Evolutionary conservation across 2,329 filamentous ascomycete genomes (phyloP), one percentile per base, ranked within the genome.

Genomic region (Helotiales sp.): DNA sequence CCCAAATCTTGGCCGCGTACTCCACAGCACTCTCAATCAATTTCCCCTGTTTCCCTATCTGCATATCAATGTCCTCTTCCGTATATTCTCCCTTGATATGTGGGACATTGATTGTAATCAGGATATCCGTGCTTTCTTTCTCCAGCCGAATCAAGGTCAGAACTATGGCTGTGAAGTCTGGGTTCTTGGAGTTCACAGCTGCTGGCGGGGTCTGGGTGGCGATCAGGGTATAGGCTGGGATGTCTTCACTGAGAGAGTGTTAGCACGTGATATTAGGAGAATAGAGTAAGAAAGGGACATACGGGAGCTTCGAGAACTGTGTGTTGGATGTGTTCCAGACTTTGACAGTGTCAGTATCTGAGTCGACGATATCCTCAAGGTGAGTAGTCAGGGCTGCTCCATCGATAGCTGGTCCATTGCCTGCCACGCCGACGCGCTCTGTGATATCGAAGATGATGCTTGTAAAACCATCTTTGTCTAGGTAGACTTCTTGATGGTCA

Each of bases 391-490:
- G 76, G 22, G 91, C 91, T 44, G 81, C 83, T 55, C 89, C 87
- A 67, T 93, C 86, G 33, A 83, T 82, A 67, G 86, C 81, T 17
- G 84, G 78, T 1, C 78, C 75, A 40, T 75, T 77, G 29, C 80
- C 78, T 4, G 82, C 68, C 13, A 74, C 71, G 59, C 84, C 82
- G 22, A 96, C 87, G 55, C 90, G 88, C 77, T 97, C 88, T 54
- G 90, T 89, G 69, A 98, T 91, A 69, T 98, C 93, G 73, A 97
- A 83, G 67, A 96, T 93, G 72, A 96, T 86, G 75, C 84, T 92
- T 2, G 90, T 91, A 73, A 93, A 93, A 50, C 91, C 92, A 62
- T 89, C 82, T 63, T 84, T 81, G 71, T 96, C 91, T 69, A 97
- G 87, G 77, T 87, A 96, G 66, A 97, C 89, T 79, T 97, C 93